Evolutionary conservation across 306 rosid species (phyloP).

Genomic region (Macrotyloma uniflorum): DNA sequence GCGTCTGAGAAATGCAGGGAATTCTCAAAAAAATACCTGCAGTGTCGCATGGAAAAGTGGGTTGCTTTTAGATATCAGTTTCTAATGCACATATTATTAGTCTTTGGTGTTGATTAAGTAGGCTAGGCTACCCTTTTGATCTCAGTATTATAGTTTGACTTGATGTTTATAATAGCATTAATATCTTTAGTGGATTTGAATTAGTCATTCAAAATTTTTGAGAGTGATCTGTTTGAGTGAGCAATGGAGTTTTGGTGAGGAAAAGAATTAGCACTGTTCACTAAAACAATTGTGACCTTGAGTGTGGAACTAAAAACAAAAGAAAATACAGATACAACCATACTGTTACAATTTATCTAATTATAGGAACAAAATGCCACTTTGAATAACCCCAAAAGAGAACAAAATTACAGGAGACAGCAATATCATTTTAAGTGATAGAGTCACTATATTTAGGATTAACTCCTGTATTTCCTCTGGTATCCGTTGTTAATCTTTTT

Average conservation of each 20-base stretch:
- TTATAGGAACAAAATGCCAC: neutral
- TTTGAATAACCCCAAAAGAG: neutral
- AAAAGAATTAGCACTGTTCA: neutral
- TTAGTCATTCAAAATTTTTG: neutral
- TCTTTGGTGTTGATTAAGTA: slow-evolving; percentile 5
- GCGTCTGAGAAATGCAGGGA: slow-evolving; percentile 80
- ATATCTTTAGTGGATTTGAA: slow-evolving; percentile 23
- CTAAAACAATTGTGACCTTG: neutral
- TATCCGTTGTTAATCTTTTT: neutral
- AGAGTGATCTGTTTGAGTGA: slow-evolving; percentile 9
- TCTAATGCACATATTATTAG: neutral
- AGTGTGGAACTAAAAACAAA: slow-evolving; percentile 9
- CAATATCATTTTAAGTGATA: neutral
- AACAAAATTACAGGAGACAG: neutral
- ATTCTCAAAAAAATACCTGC: slow-evolving; percentile 78
- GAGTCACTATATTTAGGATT: neutral
- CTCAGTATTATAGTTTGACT: neutral
- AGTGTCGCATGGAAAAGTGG: slow-evolving; percentile 94
- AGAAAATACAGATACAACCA: neutral
- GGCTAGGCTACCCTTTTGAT: neutral
- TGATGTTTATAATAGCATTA: neutral
- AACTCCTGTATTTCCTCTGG: neutral
- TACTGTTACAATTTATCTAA: neutral
- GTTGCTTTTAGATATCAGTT: slow-evolving; percentile 30
- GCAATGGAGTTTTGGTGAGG: neutral